Evolutionary conservation across 305 asterid species (phyloP), one percentile per base, ranked within the genome.

Genomic region (Fraxinus ornus): DNA sequence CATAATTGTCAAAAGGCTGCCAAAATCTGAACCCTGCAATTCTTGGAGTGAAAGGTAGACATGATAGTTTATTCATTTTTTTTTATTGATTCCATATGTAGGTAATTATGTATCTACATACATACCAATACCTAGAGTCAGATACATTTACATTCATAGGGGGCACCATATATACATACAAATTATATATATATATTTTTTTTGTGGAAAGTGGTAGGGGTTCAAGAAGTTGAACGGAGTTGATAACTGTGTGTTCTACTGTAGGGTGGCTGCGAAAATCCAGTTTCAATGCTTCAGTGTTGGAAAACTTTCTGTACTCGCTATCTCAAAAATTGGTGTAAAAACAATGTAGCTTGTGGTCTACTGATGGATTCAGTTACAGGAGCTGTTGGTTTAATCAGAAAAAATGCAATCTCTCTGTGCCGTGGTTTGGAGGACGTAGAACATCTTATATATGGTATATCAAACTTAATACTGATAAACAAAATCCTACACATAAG

Each of bases 401-500:
- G 99, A 88, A 94, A 88, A 84, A 89, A 84, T 85, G 62, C 91
- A 77, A 82, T 96, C 84, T 94, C 99, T 78, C 83, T 96, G n/a
- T 91, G 89, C 85, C 98, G 99, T 79, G 87, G 91, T 85, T 87
- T 96, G 91, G 97, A 92, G 92, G 92, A 91, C 74, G 90, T 91
- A 84, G 99, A 96, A 88, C 93, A 90, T 87, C 89, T 91, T 81
- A 82, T 89, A 81, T 83, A 86, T 82, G 98, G 99, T 96, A 89
- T 26, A 74, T 84, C 80, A 76, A 66, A 64, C 80, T 75, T 78
- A 19, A 33, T 83, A 62, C 86, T 41, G 37, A 41, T 71, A 41
- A 36, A 71, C 81, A 66, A 41, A 75, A 71, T 81, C 77, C 49
- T 85, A 74, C 79, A 30, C 84, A 78, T 76, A 81, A 64, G 77